Percentiles rank a stretch among this genome's conserved stretches.
Conservation (phyloP, 768 basidiomycete genomes). For the Tricholoma bakamatsutake region DNA sequence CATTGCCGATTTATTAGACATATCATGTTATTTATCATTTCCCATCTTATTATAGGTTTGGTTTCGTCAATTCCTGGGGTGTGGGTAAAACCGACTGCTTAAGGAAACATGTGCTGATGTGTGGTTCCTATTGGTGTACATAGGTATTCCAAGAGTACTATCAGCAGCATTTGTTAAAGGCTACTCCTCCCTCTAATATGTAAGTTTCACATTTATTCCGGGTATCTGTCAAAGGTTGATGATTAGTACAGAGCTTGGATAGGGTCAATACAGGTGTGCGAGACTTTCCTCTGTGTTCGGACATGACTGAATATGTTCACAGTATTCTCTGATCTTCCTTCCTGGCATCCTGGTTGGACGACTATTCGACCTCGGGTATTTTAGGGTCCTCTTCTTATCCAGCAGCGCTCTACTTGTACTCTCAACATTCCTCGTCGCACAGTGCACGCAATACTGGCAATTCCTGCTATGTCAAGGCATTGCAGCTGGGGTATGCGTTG, state of each 20-base stretch:
- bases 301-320: background rate
- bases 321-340: conserved; percentile 61
- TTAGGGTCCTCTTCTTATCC: background rate
- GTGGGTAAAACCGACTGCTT: conserved; percentile 30
- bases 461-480: conserved; percentile 1
- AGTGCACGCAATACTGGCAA: conserved; percentile 3
- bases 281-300: background rate
- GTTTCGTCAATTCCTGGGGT: conserved; percentile 72
- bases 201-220: conserved; percentile 22
- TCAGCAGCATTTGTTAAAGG: conserved; percentile 41
- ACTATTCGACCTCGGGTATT: conserved; percentile 12
- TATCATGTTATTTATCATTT: background rate
- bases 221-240: background rate
- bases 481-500: background rate
- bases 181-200: conserved; percentile 60
- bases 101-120: background rate
- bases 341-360: conserved; percentile 57
- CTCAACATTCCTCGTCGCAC: conserved; percentile 1
- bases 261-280: conserved; percentile 60
- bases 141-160: conserved; percentile 77
- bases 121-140: background rate
- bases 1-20: background rate
- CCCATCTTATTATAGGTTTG: conserved; percentile 37
- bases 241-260: conserved; percentile 65
- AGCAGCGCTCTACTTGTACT: background rate